These are phyloP conservation scores for Clausena lansium DNA, from an alignment of 345 rosid species.

Conservation along the genomic window DNA sequence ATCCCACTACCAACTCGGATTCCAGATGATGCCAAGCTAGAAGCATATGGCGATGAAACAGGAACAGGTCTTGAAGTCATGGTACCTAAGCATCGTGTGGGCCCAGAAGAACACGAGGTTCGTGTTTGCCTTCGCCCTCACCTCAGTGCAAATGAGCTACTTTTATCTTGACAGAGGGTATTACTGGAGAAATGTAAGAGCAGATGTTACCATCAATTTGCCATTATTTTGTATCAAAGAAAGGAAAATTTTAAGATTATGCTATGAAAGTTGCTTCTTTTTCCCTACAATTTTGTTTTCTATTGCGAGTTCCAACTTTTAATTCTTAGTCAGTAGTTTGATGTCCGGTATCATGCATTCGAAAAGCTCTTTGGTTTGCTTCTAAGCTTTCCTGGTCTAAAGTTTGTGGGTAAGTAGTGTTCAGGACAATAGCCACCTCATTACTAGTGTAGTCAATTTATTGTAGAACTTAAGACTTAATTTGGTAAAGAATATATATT, in stretches of 20 bases:
- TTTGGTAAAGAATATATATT: not conserved
- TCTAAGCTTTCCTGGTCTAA: not conserved
- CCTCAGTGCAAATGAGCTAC: conserved; percentile 23
- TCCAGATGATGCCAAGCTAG: conserved; percentile 57
- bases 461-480: not conserved
- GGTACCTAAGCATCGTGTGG: conserved; percentile 48
- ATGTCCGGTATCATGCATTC: not conserved
- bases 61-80: conserved; percentile 54
- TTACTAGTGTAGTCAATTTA: not conserved
- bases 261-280: conserved; percentile 12
- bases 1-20: conserved; percentile 51
- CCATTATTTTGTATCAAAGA: conserved; percentile 13
- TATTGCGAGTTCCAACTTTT: not conserved
- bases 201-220: conserved; percentile 3
- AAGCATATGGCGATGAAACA: conserved; percentile 55
- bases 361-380: not conserved
- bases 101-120: conserved; percentile 59
- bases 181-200: conserved; percentile 8
- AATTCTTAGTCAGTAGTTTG: not conserved
- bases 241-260: not conserved
- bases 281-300: not conserved
- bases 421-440: not conserved
- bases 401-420: not conserved
- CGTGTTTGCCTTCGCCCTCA: conserved; percentile 52
- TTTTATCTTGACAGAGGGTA: conserved; percentile 17